Percentiles rank a stretch among this genome's conserved stretches.
Conservation (phyloP, 345 rosid species). For the Abelmoschus esculentus region DNA sequence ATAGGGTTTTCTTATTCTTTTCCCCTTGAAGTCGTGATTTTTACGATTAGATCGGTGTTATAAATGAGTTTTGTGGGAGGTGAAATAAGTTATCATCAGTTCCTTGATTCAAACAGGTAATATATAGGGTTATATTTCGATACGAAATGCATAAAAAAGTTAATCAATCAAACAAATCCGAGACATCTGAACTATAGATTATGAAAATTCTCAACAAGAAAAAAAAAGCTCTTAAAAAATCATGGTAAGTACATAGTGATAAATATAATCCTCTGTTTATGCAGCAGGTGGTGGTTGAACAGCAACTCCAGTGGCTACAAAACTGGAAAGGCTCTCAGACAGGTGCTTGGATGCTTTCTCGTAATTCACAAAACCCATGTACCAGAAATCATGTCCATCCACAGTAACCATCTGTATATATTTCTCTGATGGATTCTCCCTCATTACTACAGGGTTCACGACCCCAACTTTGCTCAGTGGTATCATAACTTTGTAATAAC, state of each 20-base stretch:
- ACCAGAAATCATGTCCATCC: conserved; percentile 74
- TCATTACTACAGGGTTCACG: conserved; percentile 39
- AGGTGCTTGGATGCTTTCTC: conserved; percentile 55
- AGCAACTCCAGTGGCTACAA: conserved; percentile 25
- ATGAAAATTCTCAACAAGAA: not conserved
- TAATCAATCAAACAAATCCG: not conserved
- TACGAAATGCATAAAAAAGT: too few relatives aligned
- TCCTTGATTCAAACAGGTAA: not conserved
- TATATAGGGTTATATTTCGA: too few relatives aligned
- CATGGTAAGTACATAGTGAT: not conserved
- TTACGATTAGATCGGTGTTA: not conserved
- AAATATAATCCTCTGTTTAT: not conserved
- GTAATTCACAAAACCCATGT: conserved; percentile 60
- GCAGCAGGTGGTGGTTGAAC: conserved; percentile 13
- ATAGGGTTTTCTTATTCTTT: not conserved
- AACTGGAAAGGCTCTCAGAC: conserved; percentile 23
- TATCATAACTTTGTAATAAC: conserved; percentile 51
- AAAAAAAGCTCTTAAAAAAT: not conserved
- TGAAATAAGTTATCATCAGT: not conserved
- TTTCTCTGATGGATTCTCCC: conserved; percentile 41
- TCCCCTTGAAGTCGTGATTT: not conserved
- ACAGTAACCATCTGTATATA: conserved; percentile 45
- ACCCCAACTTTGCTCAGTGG: conserved; percentile 35
- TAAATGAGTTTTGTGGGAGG: conserved; percentile 2
- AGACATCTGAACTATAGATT: not conserved